phyloP scores from a whole-genome alignment of 257 asterid genomes.

The Thymus mandschuricus region DNA sequence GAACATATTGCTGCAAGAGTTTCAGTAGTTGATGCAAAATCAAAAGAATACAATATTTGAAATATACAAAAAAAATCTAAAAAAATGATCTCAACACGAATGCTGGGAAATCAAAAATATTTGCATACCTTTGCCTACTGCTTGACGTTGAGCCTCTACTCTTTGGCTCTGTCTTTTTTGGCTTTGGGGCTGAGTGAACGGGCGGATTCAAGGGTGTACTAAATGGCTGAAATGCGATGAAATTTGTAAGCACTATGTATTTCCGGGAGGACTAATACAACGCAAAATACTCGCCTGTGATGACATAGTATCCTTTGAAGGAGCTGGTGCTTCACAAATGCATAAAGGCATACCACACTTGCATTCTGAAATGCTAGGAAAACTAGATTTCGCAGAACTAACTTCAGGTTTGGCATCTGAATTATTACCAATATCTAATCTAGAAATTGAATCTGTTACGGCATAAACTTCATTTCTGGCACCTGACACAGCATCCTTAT shows the following conservation, averaged over 20 bases:
- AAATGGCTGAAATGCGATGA: constrained; percentile 50
- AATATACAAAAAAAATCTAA: background rate
- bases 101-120: constrained; percentile 29
- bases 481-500: constrained; percentile 54
- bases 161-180: constrained; percentile 61
- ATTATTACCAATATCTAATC: constrained; percentile 58
- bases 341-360: constrained; percentile 99
- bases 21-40: constrained; percentile 32
- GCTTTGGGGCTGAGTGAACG: constrained; percentile 53
- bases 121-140: constrained; percentile 67
- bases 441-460: constrained; percentile 68
- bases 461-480: constrained; percentile 56
- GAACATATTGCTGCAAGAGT: constrained; percentile 72
- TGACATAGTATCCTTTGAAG: constrained; percentile 48
- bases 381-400: constrained; percentile 43
- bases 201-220: constrained; percentile 44
- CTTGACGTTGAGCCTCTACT: constrained; percentile 82
- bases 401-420: constrained; percentile 52
- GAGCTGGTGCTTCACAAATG: constrained; percentile 88
- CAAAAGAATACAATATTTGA: background rate
- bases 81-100: constrained; percentile 14
- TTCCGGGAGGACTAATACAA: constrained; percentile 25
- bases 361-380: constrained; percentile 60
- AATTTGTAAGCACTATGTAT: constrained; percentile 30
- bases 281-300: constrained; percentile 53